These are phyloP conservation scores for Meyerozyma smithsonii DNA, from an alignment of 1,139 yeast species.

Conservation along the genomic window DNA sequence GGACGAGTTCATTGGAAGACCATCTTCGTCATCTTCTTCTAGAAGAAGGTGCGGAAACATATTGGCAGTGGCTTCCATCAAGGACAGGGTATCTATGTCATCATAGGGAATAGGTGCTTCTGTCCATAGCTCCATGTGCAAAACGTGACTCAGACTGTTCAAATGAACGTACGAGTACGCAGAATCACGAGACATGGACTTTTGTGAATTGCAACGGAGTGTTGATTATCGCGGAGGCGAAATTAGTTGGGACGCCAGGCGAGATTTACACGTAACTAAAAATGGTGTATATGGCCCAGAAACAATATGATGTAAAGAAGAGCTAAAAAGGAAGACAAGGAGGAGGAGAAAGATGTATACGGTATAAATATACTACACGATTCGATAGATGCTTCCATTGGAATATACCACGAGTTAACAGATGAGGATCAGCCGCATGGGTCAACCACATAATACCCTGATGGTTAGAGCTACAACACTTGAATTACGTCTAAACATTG, in stretches of 20 bases:
- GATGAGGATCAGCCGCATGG: too few relatives aligned
- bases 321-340: too few relatives aligned
- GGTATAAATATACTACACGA: too few relatives aligned
- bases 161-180: not conserved
- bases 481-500: too few relatives aligned
- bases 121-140: not conserved
- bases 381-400: too few relatives aligned
- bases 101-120: not conserved
- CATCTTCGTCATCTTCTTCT: slow-evolving; percentile 1
- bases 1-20: not conserved
- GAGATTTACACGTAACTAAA: too few relatives aligned
- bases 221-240: not conserved
- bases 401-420: too few relatives aligned
- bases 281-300: too few relatives aligned
- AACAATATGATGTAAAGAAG: too few relatives aligned
- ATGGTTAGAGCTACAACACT: too few relatives aligned
- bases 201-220: not conserved
- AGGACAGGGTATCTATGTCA: not conserved
- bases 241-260: not conserved
- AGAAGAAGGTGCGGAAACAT: not conserved
- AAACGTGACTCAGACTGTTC: not conserved
- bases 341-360: too few relatives aligned
- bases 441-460: too few relatives aligned
- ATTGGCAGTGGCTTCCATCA: not conserved
- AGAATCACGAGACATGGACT: slow-evolving; percentile 1